These are phyloP conservation scores for Xylaria sp. DNA, from an alignment of 2,329 filamentous ascomycete species.

Conservation along the genomic window DNA sequence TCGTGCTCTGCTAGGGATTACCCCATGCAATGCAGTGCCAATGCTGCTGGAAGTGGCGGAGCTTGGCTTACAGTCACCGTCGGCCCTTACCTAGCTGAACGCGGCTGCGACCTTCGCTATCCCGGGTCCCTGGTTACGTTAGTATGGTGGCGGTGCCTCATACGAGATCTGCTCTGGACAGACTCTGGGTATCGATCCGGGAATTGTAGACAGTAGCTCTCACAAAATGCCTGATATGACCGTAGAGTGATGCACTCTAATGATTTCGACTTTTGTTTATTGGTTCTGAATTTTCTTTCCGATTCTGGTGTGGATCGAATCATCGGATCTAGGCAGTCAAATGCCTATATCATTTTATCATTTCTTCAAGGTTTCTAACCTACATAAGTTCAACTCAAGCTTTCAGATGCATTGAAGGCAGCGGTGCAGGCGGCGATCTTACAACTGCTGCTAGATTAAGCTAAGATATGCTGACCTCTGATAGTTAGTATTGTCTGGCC, in stretches of 20 bases:
- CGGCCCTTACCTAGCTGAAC: neutral
- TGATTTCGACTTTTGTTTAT: too few relatives aligned
- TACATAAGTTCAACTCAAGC: too few relatives aligned
- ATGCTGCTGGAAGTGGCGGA: constrained; percentile 29
- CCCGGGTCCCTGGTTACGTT: neutral
- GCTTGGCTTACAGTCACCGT: constrained; percentile 3
- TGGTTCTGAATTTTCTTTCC: too few relatives aligned
- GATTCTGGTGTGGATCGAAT: too few relatives aligned
- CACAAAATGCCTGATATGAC: too few relatives aligned
- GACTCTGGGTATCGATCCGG: neutral
- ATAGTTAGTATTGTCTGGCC: neutral
- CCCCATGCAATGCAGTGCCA: too few relatives aligned
- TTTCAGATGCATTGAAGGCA: too few relatives aligned
- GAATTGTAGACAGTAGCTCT: too few relatives aligned
- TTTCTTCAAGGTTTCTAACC: too few relatives aligned
- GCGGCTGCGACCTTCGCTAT: constrained; percentile 9
- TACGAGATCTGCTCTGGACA: neutral
- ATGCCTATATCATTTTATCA: too few relatives aligned
- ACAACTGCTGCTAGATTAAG: neutral
- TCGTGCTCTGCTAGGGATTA: neutral
- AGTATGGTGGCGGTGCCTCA: neutral
- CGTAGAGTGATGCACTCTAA: too few relatives aligned
- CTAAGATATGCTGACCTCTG: neutral
- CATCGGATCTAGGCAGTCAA: too few relatives aligned
- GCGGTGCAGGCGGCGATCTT: neutral